Evolutionary conservation across 108 stramenopile species (phyloP).

Genomic region (Cyclotella sp.): DNA sequence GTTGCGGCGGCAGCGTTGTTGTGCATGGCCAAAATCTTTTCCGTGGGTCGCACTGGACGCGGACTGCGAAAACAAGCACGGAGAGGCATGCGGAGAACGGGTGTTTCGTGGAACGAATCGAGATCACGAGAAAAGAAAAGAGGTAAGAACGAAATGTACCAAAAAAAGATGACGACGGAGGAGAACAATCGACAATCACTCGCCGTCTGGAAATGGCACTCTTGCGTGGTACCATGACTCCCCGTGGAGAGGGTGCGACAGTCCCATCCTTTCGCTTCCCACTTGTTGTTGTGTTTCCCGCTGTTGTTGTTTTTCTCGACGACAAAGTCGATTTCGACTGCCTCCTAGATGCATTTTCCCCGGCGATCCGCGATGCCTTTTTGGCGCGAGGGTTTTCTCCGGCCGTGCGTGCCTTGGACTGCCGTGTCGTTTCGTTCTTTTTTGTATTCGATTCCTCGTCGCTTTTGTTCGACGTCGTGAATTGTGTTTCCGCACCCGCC

Average conservation of each 20-base stretch:
- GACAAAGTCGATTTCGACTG: no score
- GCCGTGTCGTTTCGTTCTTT: no score
- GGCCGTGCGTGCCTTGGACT: no score
- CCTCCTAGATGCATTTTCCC: no score
- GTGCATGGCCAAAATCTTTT: constrained; percentile 21
- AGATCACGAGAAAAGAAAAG: not conserved
- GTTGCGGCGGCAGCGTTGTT: not conserved
- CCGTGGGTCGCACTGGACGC: constrained; percentile 29
- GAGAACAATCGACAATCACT: no score
- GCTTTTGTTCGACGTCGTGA: no score
- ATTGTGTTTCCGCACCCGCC: no score
- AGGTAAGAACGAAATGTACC: not conserved
- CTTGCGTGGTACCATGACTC: constrained; percentile 1
- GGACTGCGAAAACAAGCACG: no score
- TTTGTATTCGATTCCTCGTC: no score
- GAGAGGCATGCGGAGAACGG: not conserved
- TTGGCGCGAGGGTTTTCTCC: no score
- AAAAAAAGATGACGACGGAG: not conserved
- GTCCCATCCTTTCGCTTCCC: not conserved
- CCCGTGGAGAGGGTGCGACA: not conserved
- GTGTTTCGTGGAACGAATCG: not conserved
- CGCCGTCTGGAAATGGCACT: constrained; percentile 32
- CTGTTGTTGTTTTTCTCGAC: no score
- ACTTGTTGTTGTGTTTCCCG: not conserved
- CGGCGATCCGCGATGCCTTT: no score